Conservation (phyloP, 179 eudicot genomes). For the Spinacia oleracea region DNA sequence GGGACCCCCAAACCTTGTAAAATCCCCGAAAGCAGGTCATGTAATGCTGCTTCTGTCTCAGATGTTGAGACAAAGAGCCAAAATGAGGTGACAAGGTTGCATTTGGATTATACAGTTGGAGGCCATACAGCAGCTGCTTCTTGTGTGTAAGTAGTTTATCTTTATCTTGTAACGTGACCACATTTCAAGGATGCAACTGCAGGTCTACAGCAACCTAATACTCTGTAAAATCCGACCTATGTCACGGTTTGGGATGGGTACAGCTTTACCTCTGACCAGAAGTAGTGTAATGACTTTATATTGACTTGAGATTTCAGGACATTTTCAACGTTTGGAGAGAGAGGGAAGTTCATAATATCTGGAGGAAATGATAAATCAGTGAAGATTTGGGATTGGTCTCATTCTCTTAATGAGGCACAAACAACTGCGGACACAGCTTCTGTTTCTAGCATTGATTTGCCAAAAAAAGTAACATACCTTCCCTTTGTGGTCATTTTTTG, state of each 20-base stretch:
- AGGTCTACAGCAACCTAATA: background rate
- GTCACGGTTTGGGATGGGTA: background rate
- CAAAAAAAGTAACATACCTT: constrained; percentile 53
- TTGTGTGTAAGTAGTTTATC: constrained; percentile 66
- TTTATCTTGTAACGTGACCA: background rate
- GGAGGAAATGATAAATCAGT: constrained; percentile 88
- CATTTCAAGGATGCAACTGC: background rate
- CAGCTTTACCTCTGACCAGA: too few species aligned
- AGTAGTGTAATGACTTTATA: background rate
- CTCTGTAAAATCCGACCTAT: background rate
- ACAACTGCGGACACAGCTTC: constrained; percentile 34
- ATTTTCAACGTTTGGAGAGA: constrained; percentile 88
- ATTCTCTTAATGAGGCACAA: constrained; percentile 42
- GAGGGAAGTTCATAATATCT: constrained; percentile 75
- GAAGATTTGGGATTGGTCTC: constrained; percentile 90
- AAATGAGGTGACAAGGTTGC: constrained; percentile 47
- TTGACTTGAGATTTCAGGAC: constrained; percentile 45
- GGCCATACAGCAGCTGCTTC: constrained; percentile 88
- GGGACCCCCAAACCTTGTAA: constrained; percentile 37
- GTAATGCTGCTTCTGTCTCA: constrained; percentile 35
- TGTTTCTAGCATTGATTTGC: constrained; percentile 53
- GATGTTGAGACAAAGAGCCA: constrained; percentile 34
- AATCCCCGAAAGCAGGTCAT: constrained; percentile 34
- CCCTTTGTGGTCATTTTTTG: constrained; percentile 2
- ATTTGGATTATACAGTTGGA: constrained; percentile 65